Evolutionary conservation across 1,139 yeast species (phyloP).

Genomic region (Suhomyces taliae): DNA sequence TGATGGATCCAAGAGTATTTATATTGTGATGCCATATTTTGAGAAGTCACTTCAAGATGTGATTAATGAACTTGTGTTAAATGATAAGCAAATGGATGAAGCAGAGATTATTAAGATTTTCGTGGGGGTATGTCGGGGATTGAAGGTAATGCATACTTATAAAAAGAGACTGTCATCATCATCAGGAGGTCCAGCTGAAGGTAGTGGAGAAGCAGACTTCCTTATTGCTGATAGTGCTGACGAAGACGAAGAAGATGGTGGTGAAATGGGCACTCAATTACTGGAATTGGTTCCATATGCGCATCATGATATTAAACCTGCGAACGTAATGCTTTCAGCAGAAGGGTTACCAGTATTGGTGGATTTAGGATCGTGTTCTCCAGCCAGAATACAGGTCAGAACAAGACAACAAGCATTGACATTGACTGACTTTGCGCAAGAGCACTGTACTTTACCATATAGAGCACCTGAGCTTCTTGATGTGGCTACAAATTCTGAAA

Average conservation of each 20-base stretch:
- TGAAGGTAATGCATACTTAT: slow-evolving; percentile 73
- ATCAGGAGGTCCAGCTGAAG: slow-evolving; percentile 18
- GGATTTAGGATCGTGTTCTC: slow-evolving; percentile 79
- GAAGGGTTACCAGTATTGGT: slow-evolving; percentile 77
- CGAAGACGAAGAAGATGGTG: slow-evolving; percentile 19
- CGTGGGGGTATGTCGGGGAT: slow-evolving; percentile 70
- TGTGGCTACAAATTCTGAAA: slow-evolving; percentile 59
- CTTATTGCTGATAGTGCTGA: slow-evolving; percentile 31
- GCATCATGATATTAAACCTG: slow-evolving; percentile 86
- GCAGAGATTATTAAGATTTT: slow-evolving; percentile 60
- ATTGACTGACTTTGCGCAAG: slow-evolving; percentile 78
- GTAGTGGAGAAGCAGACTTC: slow-evolving; percentile 31
- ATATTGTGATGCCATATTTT: slow-evolving; percentile 77
- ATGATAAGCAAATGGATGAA: slow-evolving; percentile 55
- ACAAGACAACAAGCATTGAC: slow-evolving; percentile 72
- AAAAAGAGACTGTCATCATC: slow-evolving; percentile 29
- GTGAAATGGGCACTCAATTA: slow-evolving; percentile 43
- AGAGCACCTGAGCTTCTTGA: slow-evolving; percentile 89
- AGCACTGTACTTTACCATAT: slow-evolving; percentile 83
- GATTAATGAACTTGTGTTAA: slow-evolving; percentile 62
- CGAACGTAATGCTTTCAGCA: slow-evolving; percentile 76
- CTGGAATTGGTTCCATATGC: slow-evolving; percentile 70
- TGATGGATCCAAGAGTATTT: slow-evolving; percentile 79
- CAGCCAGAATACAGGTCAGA: slow-evolving; percentile 55
- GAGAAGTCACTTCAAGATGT: slow-evolving; percentile 72